phyloP scores from a whole-genome alignment of 2,329 filamentous ascomycete species.

The Colletotrichum phormii region DNA sequence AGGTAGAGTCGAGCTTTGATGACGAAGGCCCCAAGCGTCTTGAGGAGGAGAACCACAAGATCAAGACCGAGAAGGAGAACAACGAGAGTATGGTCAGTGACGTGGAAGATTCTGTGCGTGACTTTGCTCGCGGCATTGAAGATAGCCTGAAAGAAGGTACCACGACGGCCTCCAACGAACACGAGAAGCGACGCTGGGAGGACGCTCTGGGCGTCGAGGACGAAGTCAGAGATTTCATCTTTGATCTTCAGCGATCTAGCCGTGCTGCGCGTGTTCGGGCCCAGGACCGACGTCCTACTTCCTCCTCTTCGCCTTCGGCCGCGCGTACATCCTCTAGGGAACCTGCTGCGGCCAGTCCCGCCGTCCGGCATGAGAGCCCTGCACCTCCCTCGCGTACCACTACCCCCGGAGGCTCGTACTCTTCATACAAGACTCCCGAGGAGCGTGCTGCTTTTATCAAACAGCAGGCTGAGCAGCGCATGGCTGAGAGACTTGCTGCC shows the following conservation, averaged over 20 bases:
- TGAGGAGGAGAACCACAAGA: slow-evolving; percentile 86
- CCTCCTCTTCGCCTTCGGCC: slow-evolving; percentile 50
- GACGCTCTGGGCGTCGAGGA: slow-evolving; percentile 96
- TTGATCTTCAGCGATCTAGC: slow-evolving; percentile 90
- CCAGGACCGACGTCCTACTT: slow-evolving; percentile 65
- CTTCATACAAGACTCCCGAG: slow-evolving; percentile 89
- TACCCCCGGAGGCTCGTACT: slow-evolving; percentile 76
- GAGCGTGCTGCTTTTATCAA: slow-evolving; percentile 96
- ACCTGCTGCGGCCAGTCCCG: slow-evolving; percentile 50
- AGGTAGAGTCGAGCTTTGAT: slow-evolving; percentile 75
- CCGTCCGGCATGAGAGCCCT: slow-evolving; percentile 61
- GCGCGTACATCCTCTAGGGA: slow-evolving; percentile 53
- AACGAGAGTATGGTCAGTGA: slow-evolving; percentile 97
- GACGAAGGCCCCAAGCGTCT: slow-evolving; percentile 86
- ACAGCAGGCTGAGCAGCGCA: slow-evolving; percentile 95
- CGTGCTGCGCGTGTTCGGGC: slow-evolving; percentile 76
- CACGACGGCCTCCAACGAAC: slow-evolving; percentile 81
- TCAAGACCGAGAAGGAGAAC: slow-evolving; percentile 87
- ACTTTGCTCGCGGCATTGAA: slow-evolving; percentile 87
- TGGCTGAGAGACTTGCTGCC: slow-evolving; percentile 94
- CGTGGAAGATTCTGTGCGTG: slow-evolving; percentile 94
- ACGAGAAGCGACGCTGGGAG: slow-evolving; percentile 94
- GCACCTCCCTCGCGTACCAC: slow-evolving; percentile 65
- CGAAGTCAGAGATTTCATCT: slow-evolving; percentile 97
- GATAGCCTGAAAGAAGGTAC: slow-evolving; percentile 86